Evolutionary conservation across 176 grass and related monocot species (phyloP).

Genomic region (Phoenix dactylifera): DNA sequence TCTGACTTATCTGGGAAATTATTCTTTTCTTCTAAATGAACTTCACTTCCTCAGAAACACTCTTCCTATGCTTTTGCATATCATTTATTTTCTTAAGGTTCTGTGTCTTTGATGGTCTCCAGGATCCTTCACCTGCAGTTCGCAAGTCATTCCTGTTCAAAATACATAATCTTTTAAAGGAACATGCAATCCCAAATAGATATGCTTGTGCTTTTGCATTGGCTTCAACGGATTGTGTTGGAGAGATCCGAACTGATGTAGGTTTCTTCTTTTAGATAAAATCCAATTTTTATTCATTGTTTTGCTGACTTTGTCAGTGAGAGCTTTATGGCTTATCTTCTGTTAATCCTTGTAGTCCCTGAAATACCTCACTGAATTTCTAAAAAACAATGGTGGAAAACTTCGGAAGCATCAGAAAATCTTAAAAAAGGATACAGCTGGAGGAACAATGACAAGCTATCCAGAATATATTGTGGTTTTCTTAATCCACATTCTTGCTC

Average conservation of each 20-base stretch:
- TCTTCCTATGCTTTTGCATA: background rate
- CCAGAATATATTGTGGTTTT: constrained; percentile 85
- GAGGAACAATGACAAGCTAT: constrained; percentile 33
- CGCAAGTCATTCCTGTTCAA: constrained; percentile 62
- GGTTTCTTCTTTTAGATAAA: constrained; percentile 16
- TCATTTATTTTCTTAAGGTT: constrained; percentile 14
- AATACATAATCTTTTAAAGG: constrained; percentile 59
- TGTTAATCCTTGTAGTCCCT: constrained; percentile 33
- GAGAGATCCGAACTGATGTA: constrained; percentile 74
- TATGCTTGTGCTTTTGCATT: constrained; percentile 92
- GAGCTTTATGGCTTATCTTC: background rate
- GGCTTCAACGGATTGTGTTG: constrained; percentile 52
- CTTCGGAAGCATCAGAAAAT: constrained; percentile 33
- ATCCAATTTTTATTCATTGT: constrained; percentile 2
- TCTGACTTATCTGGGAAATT: too few relatives aligned
- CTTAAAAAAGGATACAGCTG: constrained; percentile 22
- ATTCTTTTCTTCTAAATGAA: too few relatives aligned
- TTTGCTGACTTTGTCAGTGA: background rate
- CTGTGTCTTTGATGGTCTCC: constrained; percentile 18
- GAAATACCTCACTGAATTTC: constrained; percentile 59
- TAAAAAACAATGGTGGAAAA: constrained; percentile 45
- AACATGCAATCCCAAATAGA: constrained; percentile 53
- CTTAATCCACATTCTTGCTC: constrained; percentile 63
- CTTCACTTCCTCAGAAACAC: background rate
- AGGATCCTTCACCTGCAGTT: constrained; percentile 75